A percentile compares a stretch with the other conserved stretches of the same genome.
These are phyloP conservation scores for Nigrograna mackinnonii DNA, from an alignment of 2,329 filamentous ascomycete species.

Conservation along the genomic window DNA sequence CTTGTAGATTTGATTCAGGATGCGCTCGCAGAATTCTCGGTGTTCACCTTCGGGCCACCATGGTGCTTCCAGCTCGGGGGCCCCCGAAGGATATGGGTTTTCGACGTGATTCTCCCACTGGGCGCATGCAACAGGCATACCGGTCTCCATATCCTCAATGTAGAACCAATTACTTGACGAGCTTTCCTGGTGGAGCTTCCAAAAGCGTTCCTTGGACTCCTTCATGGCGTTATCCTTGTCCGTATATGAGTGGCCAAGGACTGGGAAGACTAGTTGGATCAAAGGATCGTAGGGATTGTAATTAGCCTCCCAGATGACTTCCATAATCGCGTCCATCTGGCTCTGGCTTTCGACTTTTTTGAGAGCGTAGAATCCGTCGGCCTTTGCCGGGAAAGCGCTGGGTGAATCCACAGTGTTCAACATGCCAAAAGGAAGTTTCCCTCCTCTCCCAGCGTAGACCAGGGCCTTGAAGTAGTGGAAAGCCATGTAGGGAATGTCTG, in stretches of 20 bases:
- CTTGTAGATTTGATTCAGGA: slow-evolving; percentile 36
- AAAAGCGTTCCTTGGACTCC: slow-evolving; percentile 35
- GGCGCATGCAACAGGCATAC: slow-evolving; percentile 27
- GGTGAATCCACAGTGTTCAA: no score
- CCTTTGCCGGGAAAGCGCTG: no score
- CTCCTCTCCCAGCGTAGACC: no score
- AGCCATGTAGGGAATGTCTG: no score
- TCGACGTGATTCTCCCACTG: slow-evolving; percentile 32
- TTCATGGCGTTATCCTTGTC: slow-evolving; percentile 27
- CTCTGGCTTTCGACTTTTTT: no score
- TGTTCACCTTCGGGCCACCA: slow-evolving; percentile 41
- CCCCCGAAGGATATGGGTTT: slow-evolving; percentile 35
- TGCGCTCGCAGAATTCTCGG: slow-evolving; percentile 34
- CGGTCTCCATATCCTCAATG: slow-evolving; percentile 24
- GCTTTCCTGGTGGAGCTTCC: slow-evolving; percentile 28
- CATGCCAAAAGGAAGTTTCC: no score
- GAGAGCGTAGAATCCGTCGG: no score
- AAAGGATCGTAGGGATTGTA: slow-evolving; percentile 39
- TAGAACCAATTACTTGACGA: slow-evolving; percentile 37
- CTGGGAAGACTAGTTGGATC: slow-evolving; percentile 36
- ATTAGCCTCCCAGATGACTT: slow-evolving; percentile 39
- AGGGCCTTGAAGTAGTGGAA: no score
- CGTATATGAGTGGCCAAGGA: slow-evolving; percentile 28
- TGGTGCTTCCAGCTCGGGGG: slow-evolving; percentile 26
- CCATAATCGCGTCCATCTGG: slow-evolving; percentile 33